These are phyloP conservation scores for Nicotiana benthamiana DNA, from an alignment of 257 asterid species.

Conservation along the genomic window DNA sequence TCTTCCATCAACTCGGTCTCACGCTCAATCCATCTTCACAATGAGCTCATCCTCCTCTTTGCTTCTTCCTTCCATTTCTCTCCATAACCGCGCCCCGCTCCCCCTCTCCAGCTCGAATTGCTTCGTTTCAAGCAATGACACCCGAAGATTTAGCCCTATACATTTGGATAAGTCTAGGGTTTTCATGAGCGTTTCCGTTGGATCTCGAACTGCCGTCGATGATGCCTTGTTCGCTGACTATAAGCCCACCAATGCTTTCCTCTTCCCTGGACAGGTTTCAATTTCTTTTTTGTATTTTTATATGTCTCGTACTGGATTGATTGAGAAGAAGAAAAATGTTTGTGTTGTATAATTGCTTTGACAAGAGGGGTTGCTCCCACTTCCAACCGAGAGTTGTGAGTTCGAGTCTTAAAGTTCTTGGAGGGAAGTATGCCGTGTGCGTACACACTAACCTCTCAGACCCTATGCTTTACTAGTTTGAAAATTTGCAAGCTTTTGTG, in stretches of 20 bases:
- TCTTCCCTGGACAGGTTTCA: slow-evolving; percentile 94
- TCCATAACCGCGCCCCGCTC: neutral
- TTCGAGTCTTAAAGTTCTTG: no score
- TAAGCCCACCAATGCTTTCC: slow-evolving; percentile 76
- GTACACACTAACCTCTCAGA: no score
- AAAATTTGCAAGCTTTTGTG: neutral
- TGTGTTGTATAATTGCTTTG: neutral
- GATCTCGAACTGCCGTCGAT: slow-evolving; percentile 50
- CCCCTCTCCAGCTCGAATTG: slow-evolving; percentile 5
- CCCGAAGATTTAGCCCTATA: slow-evolving; percentile 22
- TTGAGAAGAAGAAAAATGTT: neutral
- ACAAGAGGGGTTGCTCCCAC: no score
- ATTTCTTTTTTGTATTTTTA: neutral
- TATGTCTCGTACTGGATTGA: neutral
- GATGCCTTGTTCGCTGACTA: slow-evolving; percentile 70
- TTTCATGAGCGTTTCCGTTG: slow-evolving; percentile 59
- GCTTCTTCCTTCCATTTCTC: slow-evolving; percentile 46
- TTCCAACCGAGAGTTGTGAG: no score
- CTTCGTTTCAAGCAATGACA: slow-evolving; percentile 38
- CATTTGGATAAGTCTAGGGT: slow-evolving; percentile 55
- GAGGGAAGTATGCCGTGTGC: no score
- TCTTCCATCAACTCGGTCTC: neutral
- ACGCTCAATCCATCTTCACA: slow-evolving; percentile 2
- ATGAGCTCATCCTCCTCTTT: slow-evolving; percentile 42
- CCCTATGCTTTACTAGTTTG: neutral